Conservation (phyloP, 305 asterid genomes). For the Caryopteris hybrid region DNA sequence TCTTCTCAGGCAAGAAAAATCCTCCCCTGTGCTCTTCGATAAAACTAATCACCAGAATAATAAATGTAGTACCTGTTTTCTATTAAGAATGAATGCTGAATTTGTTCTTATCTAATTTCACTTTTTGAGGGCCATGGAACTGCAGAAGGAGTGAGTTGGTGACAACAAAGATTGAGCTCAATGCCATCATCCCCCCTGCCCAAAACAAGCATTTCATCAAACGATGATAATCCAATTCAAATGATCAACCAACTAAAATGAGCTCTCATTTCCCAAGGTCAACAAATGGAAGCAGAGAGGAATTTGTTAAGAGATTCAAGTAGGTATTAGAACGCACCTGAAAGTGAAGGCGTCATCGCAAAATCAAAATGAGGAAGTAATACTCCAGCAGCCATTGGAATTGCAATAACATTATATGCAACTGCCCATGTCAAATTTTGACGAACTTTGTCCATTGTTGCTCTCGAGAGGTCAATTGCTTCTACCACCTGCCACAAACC, state of each 20-base stretch:
- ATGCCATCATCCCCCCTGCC: slow-evolving; percentile 93
- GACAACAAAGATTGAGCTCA: slow-evolving; percentile 90
- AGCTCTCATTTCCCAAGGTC: not conserved
- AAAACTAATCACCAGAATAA: slow-evolving; percentile 19
- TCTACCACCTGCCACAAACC: slow-evolving; percentile 63
- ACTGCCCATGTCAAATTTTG: slow-evolving; percentile 95
- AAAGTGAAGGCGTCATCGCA: slow-evolving; percentile 97
- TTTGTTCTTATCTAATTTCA: slow-evolving; percentile 27
- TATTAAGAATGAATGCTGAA: slow-evolving; percentile 16
- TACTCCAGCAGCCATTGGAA: slow-evolving; percentile 94
- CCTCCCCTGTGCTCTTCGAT: no score
- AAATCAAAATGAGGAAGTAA: slow-evolving; percentile 89
- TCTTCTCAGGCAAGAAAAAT: not conserved
- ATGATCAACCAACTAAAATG: not conserved
- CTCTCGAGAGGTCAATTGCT: slow-evolving; percentile 89
- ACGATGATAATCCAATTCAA: not conserved
- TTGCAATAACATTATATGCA: slow-evolving; percentile 78
- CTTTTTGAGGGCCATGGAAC: slow-evolving; percentile 53
- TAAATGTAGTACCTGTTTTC: not conserved
- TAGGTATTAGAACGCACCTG: no score
- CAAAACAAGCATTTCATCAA: slow-evolving; percentile 6
- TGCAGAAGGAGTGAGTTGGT: slow-evolving; percentile 83
- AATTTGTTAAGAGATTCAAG: no score
- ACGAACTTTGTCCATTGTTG: slow-evolving; percentile 88
- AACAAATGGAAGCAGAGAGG: not conserved